These are phyloP conservation scores for Plasmodium cynomolgi DNA, from an alignment of 169 alveolate species.

Conservation along the genomic window DNA sequence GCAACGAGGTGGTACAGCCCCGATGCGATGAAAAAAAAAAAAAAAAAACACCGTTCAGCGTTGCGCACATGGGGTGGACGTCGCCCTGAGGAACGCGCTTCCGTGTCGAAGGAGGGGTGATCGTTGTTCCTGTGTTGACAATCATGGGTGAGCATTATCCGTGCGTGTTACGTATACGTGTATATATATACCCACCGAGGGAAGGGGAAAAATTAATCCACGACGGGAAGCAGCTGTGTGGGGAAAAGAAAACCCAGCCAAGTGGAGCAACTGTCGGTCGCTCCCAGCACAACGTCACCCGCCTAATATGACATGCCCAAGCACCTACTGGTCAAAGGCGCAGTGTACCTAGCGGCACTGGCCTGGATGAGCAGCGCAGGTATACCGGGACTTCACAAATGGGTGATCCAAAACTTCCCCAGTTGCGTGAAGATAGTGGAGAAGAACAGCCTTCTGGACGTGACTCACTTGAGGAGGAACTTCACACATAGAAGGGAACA, in stretches of 20 bases:
- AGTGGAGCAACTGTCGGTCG: background rate
- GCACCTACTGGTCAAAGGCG: background rate
- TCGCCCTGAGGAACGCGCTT: background rate
- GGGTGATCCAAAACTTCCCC: conserved; percentile 77
- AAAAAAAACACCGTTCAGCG: background rate
- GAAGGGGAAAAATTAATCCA: background rate
- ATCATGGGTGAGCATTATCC: background rate
- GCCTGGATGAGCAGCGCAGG: conserved; percentile 41
- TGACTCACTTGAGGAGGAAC: background rate
- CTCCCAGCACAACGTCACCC: background rate
- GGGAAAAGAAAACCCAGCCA: background rate
- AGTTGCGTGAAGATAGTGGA: conserved; percentile 70
- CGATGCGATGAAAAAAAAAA: background rate
- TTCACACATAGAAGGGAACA: background rate
- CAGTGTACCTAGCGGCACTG: background rate
- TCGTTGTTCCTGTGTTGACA: background rate
- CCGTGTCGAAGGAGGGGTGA: background rate
- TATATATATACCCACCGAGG: background rate
- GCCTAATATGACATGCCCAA: conserved; percentile 20
- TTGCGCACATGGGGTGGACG: background rate
- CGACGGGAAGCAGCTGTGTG: background rate
- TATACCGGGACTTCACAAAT: conserved; percentile 80
- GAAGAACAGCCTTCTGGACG: conserved; percentile 27
- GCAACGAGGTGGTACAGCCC: background rate
- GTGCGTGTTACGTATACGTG: background rate